These are phyloP conservation scores for Amanita jacksonii DNA, from an alignment of 768 basidiomycete genomes.

Conservation along the genomic window DNA sequence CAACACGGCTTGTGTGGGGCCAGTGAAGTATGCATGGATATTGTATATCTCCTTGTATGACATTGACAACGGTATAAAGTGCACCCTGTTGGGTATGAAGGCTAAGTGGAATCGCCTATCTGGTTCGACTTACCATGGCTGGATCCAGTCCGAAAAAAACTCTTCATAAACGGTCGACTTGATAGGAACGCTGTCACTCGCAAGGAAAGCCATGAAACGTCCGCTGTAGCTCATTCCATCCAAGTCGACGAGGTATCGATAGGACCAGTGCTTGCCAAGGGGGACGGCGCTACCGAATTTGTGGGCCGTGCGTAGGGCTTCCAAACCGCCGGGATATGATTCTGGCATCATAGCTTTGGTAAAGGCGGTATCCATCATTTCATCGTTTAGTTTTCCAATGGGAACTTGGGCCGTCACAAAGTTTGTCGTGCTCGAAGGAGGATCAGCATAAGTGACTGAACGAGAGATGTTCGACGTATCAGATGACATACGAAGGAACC, in stretches of 20 bases:
- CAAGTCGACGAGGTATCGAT: slow-evolving; percentile 87
- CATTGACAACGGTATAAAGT: slow-evolving; percentile 87
- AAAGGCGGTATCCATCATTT: slow-evolving; percentile 85
- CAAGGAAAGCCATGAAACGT: slow-evolving; percentile 76
- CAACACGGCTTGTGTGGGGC: slow-evolving; percentile 55
- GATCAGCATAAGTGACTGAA: slow-evolving; percentile 63
- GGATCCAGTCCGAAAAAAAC: slow-evolving; percentile 78
- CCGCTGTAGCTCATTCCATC: slow-evolving; percentile 96
- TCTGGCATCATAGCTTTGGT: slow-evolving; percentile 63
- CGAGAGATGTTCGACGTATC: slow-evolving; percentile 40
- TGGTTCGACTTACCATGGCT: slow-evolving; percentile 13
- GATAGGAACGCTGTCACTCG: slow-evolving; percentile 81
- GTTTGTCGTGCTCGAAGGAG: slow-evolving; percentile 43
- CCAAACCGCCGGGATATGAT: slow-evolving; percentile 68
- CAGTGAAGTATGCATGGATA: slow-evolving; percentile 88
- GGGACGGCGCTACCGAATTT: slow-evolving; percentile 70
- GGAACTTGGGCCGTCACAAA: slow-evolving; percentile 58
- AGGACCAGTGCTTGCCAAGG: slow-evolving; percentile 82
- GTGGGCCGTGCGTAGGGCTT: slow-evolving; percentile 52
- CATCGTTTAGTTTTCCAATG: slow-evolving; percentile 52
- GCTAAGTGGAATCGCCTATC: neutral
- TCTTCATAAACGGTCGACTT: slow-evolving; percentile 91
- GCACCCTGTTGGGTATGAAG: slow-evolving; percentile 48
- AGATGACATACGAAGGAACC: slow-evolving; percentile 74
- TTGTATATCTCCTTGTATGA: slow-evolving; percentile 91